phyloP scores from a whole-genome alignment of 208 protist species.

The Leishmania martiniquensis region DNA sequence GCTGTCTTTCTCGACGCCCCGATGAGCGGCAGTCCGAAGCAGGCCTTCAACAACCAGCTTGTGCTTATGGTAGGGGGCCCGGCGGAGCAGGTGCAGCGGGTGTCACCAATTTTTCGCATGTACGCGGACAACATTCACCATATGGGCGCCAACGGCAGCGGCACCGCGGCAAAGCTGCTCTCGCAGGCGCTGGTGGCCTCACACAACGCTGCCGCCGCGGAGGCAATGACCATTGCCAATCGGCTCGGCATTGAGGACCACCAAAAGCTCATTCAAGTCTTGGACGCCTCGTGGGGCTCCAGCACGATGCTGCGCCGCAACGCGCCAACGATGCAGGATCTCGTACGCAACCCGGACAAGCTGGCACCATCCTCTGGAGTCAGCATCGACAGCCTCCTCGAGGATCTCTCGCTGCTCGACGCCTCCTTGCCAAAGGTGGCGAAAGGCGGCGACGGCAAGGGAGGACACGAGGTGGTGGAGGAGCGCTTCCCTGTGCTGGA shows the following conservation, averaged over 20 bases:
- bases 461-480: constrained; percentile 36
- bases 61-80: constrained; percentile 86
- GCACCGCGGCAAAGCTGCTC: constrained; percentile 81
- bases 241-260: constrained; percentile 80
- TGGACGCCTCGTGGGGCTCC: constrained; percentile 83
- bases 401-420: constrained; percentile 73
- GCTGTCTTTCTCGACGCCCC: constrained; percentile 88
- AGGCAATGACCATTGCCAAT: constrained; percentile 86
- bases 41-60: constrained; percentile 83
- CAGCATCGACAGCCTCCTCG: constrained; percentile 65
- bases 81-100: constrained; percentile 69
- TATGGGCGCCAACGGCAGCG: constrained; percentile 83
- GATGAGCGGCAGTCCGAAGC: constrained; percentile 82
- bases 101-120: constrained; percentile 83
- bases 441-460: neutral
- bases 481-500: constrained; percentile 80
- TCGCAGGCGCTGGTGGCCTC: constrained; percentile 81
- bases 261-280: constrained; percentile 68
- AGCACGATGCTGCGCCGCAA: constrained; percentile 91
- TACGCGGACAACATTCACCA: constrained; percentile 87
- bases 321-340: constrained; percentile 80
- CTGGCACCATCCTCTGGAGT: constrained; percentile 56
- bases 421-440: constrained; percentile 47
- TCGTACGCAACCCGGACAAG: constrained; percentile 79
- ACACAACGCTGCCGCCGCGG: constrained; percentile 86